phyloP scores from a whole-genome alignment of 768 basidiomycete species.

The Coprinopsis sp. region DNA sequence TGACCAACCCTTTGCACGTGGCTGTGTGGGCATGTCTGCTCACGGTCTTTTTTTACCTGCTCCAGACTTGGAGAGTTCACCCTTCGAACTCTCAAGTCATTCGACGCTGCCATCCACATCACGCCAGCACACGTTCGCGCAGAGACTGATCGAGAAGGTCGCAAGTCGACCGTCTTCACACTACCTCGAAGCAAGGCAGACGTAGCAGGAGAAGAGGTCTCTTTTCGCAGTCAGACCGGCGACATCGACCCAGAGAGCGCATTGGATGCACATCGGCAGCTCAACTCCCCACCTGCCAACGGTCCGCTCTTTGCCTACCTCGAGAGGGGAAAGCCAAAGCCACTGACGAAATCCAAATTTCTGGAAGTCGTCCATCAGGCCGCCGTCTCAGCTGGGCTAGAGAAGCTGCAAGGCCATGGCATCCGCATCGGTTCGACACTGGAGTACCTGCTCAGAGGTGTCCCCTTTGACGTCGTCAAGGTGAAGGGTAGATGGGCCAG shows the following conservation, averaged over 20 bases:
- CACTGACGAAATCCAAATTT: conserved; percentile 9
- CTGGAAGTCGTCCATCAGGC: conserved; percentile 4
- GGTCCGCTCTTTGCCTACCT: conserved; percentile 11
- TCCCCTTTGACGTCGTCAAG: conserved; percentile 26
- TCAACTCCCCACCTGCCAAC: conserved; percentile 19
- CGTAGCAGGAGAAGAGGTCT: conserved; percentile 4
- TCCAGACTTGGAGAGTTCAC: conserved; percentile 12
- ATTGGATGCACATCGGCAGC: conserved; percentile 16
- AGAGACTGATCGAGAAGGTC: conserved; percentile 2
- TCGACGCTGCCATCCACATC: conserved; percentile 14
- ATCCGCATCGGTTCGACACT: conserved; percentile 24
- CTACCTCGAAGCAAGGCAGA: conserved; percentile 3
- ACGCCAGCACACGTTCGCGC: conserved; percentile 10
- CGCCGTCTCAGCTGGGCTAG: conserved; percentile 1
- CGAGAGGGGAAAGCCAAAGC: background rate
- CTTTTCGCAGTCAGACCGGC: conserved; percentile 14
- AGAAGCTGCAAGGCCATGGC: conserved; percentile 22
- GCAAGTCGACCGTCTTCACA: conserved; percentile 5
- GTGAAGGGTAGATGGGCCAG: conserved; percentile 28
- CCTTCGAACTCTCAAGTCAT: conserved; percentile 2
- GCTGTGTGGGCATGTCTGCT: conserved; percentile 25
- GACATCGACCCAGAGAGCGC: conserved; percentile 16
- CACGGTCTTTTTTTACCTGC: conserved; percentile 18
- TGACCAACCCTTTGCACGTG: conserved; percentile 16
- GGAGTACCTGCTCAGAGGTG: conserved; percentile 21